phyloP scores from a whole-genome alignment of 2,329 filamentous ascomycete species.

The Davidsoniella virescens region DNA sequence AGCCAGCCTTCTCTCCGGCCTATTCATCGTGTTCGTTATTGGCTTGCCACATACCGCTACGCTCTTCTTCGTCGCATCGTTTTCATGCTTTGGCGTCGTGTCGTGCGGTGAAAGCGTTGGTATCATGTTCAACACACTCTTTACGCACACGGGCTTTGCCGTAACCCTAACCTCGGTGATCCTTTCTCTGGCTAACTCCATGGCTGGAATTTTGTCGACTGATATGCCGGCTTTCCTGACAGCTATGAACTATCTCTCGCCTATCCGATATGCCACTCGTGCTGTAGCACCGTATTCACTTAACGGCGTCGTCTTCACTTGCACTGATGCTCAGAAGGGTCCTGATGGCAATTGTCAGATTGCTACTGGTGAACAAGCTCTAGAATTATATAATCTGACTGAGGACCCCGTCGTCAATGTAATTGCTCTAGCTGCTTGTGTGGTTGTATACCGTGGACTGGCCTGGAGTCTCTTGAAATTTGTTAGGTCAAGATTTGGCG shows the following conservation, averaged over 20 bases:
- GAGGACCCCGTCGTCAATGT: constrained; percentile 45
- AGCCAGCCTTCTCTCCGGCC: constrained; percentile 47
- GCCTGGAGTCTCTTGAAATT: constrained; percentile 42
- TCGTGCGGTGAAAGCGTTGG: constrained; percentile 60
- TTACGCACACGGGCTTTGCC: constrained; percentile 58
- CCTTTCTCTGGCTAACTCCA: constrained; percentile 52
- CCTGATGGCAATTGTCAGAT: constrained; percentile 47
- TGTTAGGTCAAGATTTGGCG: constrained; percentile 18
- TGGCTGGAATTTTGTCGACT: constrained; percentile 56
- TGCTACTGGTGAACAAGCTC: constrained; percentile 47
- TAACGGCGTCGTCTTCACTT: constrained; percentile 44
- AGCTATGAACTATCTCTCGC: constrained; percentile 54
- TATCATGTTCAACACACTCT: constrained; percentile 67
- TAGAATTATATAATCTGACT: constrained; percentile 51
- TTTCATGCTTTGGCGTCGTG: constrained; percentile 57
- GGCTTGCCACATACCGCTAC: constrained; percentile 45
- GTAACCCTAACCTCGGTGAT: constrained; percentile 57
- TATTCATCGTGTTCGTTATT: constrained; percentile 46
- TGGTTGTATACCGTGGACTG: constrained; percentile 48
- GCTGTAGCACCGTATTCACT: constrained; percentile 53
- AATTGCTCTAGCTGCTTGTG: constrained; percentile 43
- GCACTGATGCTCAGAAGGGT: constrained; percentile 41
- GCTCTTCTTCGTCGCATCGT: constrained; percentile 52
- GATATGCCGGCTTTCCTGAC: constrained; percentile 49
- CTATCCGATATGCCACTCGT: constrained; percentile 51